These are phyloP conservation scores for Talaromyces sp. DNA, from an alignment of 2,329 filamentous ascomycete species.

Conservation along the genomic window DNA sequence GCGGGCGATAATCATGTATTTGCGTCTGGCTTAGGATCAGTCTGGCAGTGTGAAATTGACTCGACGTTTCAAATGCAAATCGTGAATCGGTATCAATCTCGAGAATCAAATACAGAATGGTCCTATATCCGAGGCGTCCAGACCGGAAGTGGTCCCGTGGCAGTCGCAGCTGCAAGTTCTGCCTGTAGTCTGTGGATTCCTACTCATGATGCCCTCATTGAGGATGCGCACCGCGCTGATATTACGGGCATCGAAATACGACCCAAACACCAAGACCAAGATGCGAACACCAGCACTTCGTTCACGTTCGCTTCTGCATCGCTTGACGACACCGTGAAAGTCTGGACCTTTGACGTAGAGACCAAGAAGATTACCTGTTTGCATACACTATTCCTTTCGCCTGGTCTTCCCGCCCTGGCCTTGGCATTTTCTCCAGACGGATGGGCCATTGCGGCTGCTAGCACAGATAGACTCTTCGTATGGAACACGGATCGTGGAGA, in stretches of 20 bases:
- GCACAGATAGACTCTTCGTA: conserved; percentile 42
- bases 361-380: conserved; percentile 35
- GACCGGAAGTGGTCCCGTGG: conserved; percentile 29
- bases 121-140: conserved; percentile 39
- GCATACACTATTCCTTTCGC: conserved; percentile 36
- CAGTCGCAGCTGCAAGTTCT: conserved; percentile 39
- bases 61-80: conserved; percentile 36
- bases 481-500: conserved; percentile 48
- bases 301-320: conserved; percentile 45
- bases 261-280: conserved; percentile 29
- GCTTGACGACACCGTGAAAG: conserved; percentile 43
- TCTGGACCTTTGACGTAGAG: conserved; percentile 44
- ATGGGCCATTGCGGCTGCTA: conserved; percentile 44
- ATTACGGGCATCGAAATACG: conserved; percentile 45
- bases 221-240: conserved; percentile 39
- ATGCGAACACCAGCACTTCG: conserved; percentile 25
- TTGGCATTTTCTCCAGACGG: conserved; percentile 48
- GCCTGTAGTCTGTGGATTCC: conserved; percentile 44
- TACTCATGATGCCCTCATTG: conserved; percentile 40
- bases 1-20: conserved; percentile 35
- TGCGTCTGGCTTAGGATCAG: conserved; percentile 38
- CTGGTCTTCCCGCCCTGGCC: conserved; percentile 38
- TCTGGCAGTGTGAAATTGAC: conserved; percentile 41
- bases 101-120: conserved; percentile 35
- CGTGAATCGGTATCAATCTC: conserved; percentile 33